Evolutionary conservation across 495 filamentous ascomycete genomes (phyloP), one percentile per base, ranked within the genome.

Genomic region (Baudoinia panamericana): DNA sequence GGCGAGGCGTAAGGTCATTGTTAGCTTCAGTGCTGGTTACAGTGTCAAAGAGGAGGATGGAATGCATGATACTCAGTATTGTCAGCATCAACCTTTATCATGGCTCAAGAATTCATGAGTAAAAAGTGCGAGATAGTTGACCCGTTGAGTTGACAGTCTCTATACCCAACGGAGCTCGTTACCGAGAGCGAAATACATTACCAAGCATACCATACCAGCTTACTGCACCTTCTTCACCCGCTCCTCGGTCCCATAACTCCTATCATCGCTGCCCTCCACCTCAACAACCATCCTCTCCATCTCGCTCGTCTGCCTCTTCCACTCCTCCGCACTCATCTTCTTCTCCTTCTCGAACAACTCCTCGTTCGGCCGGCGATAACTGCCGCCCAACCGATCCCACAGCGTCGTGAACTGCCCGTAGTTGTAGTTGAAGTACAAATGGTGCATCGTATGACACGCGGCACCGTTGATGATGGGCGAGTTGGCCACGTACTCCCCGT

Each of bases 341-440:
- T 72, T 76, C 61, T 94, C 84, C 50, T 80, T 78, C 43, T 76
- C 63, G 69, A 95, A 95, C 43, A 94, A 68, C 54, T 84, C 84
- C 43, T 75, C 72, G 47, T 93, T 93, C 8, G 88, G 88, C 64
- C 78, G 72, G 43, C 86, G 70, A 66, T 94, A 96, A 62, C 80
- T 90, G 35, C 81, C 81, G 44, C 84, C 83, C 24, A 96, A 55
- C 34, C 90, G 76, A 56, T 96, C 88, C 87, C 87, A 96, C 23
- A 94, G 63, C 4, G 90, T 96, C 3, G 83, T 93, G 65, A 85
- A 96, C 58, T 96, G 88, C 43, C 90, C 88, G 50, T 94, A 96
- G 66, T 94, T 96, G 72, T 85, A 93, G 66, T 92, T 93, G 75
- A 96, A 96, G 62, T 92, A 92, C n/a, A 93, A 63, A 57, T 96